Percentiles rank a stretch among this genome's conserved stretches.
Conservation (phyloP, 1,139 yeast genomes). For the Candida albicans region DNA sequence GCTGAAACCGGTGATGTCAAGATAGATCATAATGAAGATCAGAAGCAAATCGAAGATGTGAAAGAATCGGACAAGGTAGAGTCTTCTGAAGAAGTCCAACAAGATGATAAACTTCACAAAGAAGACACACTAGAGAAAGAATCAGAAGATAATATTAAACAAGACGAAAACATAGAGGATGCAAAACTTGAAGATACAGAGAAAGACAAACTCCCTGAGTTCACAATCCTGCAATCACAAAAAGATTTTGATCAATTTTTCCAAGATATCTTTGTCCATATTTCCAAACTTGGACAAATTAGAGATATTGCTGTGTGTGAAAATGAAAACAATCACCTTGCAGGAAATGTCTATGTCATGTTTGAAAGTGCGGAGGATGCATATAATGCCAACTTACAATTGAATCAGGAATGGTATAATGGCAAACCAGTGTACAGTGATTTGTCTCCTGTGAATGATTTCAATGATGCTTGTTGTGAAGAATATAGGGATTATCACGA, state of each 20-base stretch:
- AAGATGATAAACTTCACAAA: too few species aligned
- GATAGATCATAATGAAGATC: background rate
- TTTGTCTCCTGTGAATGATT: slow-evolving; percentile 70
- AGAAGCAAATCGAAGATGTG: background rate
- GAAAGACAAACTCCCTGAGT: too few species aligned
- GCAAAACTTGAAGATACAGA: slow-evolving; percentile 2
- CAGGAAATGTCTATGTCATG: slow-evolving; percentile 80
- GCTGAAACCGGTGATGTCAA: background rate
- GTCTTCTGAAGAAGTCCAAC: too few species aligned
- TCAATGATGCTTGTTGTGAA: slow-evolving; percentile 74
- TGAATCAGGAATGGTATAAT: slow-evolving; percentile 82
- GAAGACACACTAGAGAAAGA: background rate
- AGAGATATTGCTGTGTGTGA: slow-evolving; percentile 75
- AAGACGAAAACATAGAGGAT: slow-evolving; percentile 19
- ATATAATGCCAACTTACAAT: slow-evolving; percentile 52
- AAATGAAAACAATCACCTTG: slow-evolving; percentile 68
- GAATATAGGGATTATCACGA: slow-evolving; percentile 56
- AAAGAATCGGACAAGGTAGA: background rate
- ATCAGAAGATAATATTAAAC: slow-evolving; percentile 7
- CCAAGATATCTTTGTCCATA: slow-evolving; percentile 71
- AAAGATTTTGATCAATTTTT: slow-evolving; percentile 63
- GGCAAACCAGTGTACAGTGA: slow-evolving; percentile 81
- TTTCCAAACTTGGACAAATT: slow-evolving; percentile 61
- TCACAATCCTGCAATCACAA: slow-evolving; percentile 37
- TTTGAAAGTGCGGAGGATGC: slow-evolving; percentile 62